Conservation (phyloP, 805 yeast genomes). For the Wickerhamiella lipophila region DNA sequence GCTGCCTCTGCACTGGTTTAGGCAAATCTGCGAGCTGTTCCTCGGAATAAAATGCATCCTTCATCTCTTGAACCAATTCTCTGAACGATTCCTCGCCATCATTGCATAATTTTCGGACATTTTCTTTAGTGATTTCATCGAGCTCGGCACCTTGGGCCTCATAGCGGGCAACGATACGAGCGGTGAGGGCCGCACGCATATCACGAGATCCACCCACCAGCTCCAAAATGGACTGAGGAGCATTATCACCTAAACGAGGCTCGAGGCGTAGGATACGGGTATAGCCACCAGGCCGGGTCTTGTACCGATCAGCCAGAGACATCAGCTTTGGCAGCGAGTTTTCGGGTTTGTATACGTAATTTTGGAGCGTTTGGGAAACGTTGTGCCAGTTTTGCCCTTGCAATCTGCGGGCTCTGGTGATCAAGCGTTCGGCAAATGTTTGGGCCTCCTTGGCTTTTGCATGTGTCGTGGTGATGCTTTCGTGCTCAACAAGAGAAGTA, state of each 20-base stretch:
- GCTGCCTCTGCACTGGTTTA: not conserved
- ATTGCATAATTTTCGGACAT: slow-evolving; percentile 40
- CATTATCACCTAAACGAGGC: slow-evolving; percentile 77
- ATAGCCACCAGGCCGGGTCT: slow-evolving; percentile 60
- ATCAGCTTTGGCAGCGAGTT: slow-evolving; percentile 51
- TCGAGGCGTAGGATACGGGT: slow-evolving; percentile 76
- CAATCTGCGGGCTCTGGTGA: slow-evolving; percentile 37
- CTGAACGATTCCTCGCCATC: slow-evolving; percentile 47
- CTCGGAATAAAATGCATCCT: slow-evolving; percentile 32
- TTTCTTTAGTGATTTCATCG: slow-evolving; percentile 42
- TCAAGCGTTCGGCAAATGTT: slow-evolving; percentile 47
- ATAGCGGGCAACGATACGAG: slow-evolving; percentile 73
- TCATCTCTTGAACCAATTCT: slow-evolving; percentile 49
- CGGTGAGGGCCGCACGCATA: slow-evolving; percentile 61
- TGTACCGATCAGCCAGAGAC: slow-evolving; percentile 53
- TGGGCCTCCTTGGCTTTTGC: slow-evolving; percentile 66
- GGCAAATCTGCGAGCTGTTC: slow-evolving; percentile 11
- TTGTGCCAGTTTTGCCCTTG: slow-evolving; percentile 2
- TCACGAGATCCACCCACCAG: slow-evolving; percentile 66
- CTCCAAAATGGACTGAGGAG: slow-evolving; percentile 80
- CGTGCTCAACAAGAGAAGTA: slow-evolving; percentile 55
- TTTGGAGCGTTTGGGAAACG: slow-evolving; percentile 15
- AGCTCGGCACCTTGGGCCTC: slow-evolving; percentile 47
- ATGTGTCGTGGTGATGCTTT: slow-evolving; percentile 56
- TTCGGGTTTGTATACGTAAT: slow-evolving; percentile 30